A percentile compares a stretch with the other conserved stretches of the same genome.
Conservation (phyloP, 768 basidiomycete genomes). For the Phlebiopsis flavidoalba region DNA sequence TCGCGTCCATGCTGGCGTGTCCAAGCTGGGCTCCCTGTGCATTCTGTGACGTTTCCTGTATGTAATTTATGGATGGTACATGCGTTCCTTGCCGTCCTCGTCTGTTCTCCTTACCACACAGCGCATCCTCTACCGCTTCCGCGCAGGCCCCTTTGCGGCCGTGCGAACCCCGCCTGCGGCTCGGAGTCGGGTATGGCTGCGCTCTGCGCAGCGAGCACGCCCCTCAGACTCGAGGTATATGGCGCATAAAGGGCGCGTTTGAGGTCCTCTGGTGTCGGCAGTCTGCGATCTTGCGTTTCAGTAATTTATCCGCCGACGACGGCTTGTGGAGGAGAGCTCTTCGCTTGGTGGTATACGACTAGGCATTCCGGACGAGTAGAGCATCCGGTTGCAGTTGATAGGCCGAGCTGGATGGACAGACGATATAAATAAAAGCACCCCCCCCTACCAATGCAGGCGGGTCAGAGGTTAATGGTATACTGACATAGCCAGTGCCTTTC, state of each 20-base stretch:
- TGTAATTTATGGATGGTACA: background rate
- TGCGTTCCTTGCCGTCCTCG: background rate
- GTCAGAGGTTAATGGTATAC: background rate
- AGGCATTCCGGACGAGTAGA: conserved; percentile 75
- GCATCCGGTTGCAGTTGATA: conserved; percentile 82
- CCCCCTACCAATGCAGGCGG: conserved; percentile 36
- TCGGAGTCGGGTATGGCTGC: background rate
- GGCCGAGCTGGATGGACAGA: conserved; percentile 81
- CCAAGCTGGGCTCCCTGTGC: too few relatives aligned
- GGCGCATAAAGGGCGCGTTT: conserved; percentile 50
- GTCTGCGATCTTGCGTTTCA: conserved; percentile 72
- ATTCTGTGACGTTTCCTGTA: background rate
- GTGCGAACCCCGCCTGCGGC: conserved; percentile 51
- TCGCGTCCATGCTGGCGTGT: background rate
- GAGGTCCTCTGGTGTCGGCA: conserved; percentile 70
- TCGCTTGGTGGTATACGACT: conserved; percentile 52
- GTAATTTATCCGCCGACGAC: conserved; percentile 31
- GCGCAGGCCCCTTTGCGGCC: conserved; percentile 64
- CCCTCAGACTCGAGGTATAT: background rate
- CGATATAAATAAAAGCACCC: conserved; percentile 91
- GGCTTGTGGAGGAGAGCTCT: conserved; percentile 40
- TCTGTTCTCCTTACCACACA: background rate
- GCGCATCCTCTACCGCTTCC: conserved; percentile 34
- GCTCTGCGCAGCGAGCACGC: background rate
- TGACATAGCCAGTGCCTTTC: background rate